phyloP scores from a whole-genome alignment of 371 early-diverging fungal species.

The Mortierella sp. region DNA sequence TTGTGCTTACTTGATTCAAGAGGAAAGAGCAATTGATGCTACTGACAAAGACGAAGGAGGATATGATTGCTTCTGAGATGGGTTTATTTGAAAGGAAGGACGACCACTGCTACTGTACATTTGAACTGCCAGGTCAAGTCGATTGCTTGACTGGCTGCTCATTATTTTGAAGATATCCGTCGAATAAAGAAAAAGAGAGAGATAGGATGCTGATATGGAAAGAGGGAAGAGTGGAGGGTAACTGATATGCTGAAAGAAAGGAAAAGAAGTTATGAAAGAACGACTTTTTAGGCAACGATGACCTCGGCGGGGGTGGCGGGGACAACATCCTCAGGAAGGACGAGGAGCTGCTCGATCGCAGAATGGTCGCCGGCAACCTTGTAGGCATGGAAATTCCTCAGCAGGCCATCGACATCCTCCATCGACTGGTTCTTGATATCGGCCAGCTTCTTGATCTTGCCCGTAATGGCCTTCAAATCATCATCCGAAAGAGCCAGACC shows the following conservation, averaged over 20 bases:
- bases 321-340: constrained; percentile 29
- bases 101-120: no score
- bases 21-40: neutral
- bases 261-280: neutral
- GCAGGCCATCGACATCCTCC: constrained; percentile 88
- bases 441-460: constrained; percentile 93
- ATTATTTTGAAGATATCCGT: no score
- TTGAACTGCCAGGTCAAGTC: no score
- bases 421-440: constrained; percentile 92
- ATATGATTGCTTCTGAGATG: no score
- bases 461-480: constrained; percentile 92
- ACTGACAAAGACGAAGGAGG: no score
- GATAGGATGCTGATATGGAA: no score
- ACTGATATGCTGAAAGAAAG: neutral
- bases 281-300: constrained; percentile 19
- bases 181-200: no score
- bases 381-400: constrained; percentile 70
- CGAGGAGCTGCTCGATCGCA: constrained; percentile 53
- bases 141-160: no score
- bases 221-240: no score
- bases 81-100: no score
- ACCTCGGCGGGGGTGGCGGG: constrained; percentile 12
- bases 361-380: constrained; percentile 62
- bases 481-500: constrained; percentile 87
- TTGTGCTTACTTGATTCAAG: neutral